Percentiles rank a stretch among this genome's conserved stretches.
phyloP scores from a whole-genome alignment of 1,284 basidiomycete genomes.

The Lentinula novae-zelandiae region DNA sequence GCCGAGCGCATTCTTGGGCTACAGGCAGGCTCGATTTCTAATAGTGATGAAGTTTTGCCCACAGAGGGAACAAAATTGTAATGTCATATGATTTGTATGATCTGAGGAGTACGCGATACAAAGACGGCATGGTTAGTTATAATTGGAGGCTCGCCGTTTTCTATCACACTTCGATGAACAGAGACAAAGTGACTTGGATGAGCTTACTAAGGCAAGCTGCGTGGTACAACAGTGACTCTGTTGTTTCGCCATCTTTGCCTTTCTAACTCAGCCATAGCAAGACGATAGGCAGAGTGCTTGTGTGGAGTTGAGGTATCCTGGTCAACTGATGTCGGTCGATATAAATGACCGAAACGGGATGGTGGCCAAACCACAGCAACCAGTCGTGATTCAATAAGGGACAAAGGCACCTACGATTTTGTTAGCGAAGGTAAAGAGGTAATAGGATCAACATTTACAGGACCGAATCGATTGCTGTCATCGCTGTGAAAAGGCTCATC shows the following conservation, averaged over 20 bases:
- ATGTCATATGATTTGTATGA: too few species aligned
- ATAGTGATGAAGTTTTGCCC: not conserved
- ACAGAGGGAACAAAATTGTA: not conserved
- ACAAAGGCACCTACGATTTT: constrained; percentile 49
- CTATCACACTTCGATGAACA: too few species aligned
- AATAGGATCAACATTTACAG: constrained; percentile 39
- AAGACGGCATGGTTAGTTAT: too few species aligned
- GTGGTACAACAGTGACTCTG: constrained; percentile 31
- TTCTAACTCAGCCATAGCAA: constrained; percentile 41
- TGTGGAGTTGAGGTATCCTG: constrained; percentile 19
- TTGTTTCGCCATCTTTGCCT: constrained; percentile 40
- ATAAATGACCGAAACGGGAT: constrained; percentile 43
- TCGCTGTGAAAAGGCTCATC: constrained; percentile 64
- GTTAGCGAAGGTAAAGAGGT: not conserved
- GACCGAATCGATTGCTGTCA: constrained; percentile 73
- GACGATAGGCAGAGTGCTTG: constrained; percentile 38
- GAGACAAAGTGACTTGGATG: too few species aligned
- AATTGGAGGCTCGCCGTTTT: too few species aligned
- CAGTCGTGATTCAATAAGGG: constrained; percentile 60
- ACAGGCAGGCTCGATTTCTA: constrained; percentile 19
- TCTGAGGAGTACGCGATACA: not conserved
- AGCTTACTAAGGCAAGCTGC: not conserved
- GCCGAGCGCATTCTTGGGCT: constrained; percentile 47
- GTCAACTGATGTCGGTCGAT: constrained; percentile 19
- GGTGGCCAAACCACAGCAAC: constrained; percentile 60